Base-by-base conservation (phyloP, 2,329 filamentous ascomycete species). In the Cladobotryum protrusum region DNA sequence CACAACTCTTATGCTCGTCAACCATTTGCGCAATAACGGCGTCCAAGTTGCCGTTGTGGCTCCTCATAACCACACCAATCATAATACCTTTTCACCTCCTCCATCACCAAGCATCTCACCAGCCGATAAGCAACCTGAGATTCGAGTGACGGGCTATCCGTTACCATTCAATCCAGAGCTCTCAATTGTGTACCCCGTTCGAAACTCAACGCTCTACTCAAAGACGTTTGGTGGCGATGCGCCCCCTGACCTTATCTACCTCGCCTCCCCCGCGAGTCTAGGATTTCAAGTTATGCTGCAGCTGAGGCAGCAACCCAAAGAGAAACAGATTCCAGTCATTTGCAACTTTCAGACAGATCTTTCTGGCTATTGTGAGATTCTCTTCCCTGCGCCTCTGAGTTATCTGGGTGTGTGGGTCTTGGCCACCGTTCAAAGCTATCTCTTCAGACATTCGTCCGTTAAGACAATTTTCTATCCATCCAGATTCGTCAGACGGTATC, bases 311-410 rank as follows among this genome's bases (percentile, higher is more conserved):
- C 73, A 85, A 48, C 69, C 72, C 13, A 63, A 63, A 18, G 69
- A 76, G 32, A 70, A 72, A 8, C 80, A 81, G 39, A 75, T 82
- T 1, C 78, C 78, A 2, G 70, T 85, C 2, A 72, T 87, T 40
- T 77, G 83, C 62, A 88, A 87, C 63, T 87, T 86, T 56, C 84
- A 87, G 64, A 88, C 84, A 1, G 84, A 87, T 60, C 69, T 88
- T 9, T 79, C 82, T 0, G 82, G 82, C 2, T 88, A 87, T 62
- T 83, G 81, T 59, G 75, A 78, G 44, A 85, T 87, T 45, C 69
- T 88, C n/a, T 85, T 88, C 53, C 82, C 83, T 0, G 68, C 72
- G 1, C 82, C 81, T 0, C 70, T 88, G 15, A 80, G 81, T 57
- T 67, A 67, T 11, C 73, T 84, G 50, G 83, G 81, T 4, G 81